These are phyloP conservation scores for Calocybe cyanea DNA, from an alignment of 768 basidiomycete species.

Conservation along the genomic window DNA sequence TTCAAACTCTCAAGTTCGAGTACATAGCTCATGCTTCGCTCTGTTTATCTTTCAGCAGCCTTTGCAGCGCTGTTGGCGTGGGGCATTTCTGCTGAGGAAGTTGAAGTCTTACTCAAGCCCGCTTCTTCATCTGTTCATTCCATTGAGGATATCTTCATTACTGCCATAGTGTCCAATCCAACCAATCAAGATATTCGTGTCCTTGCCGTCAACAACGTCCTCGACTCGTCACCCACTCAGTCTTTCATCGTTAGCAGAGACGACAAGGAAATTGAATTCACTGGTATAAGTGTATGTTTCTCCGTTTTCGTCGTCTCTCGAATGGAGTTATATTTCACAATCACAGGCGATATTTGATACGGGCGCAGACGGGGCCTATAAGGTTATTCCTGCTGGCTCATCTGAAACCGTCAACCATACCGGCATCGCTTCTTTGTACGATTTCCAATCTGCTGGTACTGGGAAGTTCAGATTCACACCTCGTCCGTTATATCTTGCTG, in stretches of 20 bases:
- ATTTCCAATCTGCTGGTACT: conserved; percentile 1
- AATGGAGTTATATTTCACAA: neutral
- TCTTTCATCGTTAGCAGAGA: neutral
- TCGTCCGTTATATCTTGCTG: no score
- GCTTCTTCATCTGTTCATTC: no score
- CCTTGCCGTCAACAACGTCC: neutral
- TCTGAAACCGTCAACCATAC: conserved; percentile 6
- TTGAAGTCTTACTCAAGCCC: no score
- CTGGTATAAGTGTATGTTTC: neutral
- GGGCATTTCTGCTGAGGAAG: no score
- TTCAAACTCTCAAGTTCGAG: no score
- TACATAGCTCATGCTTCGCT: no score
- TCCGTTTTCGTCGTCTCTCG: neutral
- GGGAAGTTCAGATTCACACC: conserved; percentile 1
- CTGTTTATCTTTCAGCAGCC: no score
- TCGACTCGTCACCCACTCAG: neutral
- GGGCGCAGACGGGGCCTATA: neutral
- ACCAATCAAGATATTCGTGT: neutral
- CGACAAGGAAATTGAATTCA: neutral
- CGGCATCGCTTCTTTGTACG: neutral
- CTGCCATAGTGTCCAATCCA: neutral
- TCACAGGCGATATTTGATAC: conserved; percentile 4
- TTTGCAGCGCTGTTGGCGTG: no score
- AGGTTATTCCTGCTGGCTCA: conserved; percentile 1
- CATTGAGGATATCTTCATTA: no score